Conservation (phyloP, 805 yeast species). For the Candida berthetii region DNA sequence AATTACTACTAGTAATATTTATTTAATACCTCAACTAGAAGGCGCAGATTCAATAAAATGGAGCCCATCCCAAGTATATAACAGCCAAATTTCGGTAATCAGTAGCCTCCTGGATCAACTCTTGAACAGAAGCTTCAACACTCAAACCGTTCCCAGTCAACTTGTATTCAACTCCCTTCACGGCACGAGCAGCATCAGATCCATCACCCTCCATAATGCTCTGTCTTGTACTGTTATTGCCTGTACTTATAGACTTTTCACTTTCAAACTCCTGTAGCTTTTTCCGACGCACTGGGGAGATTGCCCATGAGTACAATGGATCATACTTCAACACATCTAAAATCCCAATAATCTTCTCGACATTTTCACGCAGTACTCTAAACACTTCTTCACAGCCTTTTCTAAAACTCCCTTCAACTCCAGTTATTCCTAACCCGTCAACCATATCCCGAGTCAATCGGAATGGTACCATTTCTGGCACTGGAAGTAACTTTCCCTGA, state of each 20-base stretch:
- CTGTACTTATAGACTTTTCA: not conserved
- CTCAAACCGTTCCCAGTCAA: slow-evolving; percentile 61
- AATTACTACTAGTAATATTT: too few species aligned
- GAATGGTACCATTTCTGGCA: slow-evolving; percentile 94
- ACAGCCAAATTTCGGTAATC: slow-evolving; percentile 61
- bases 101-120: slow-evolving; percentile 71
- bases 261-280: slow-evolving; percentile 37
- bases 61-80: slow-evolving; percentile 83
- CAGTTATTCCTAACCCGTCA: slow-evolving; percentile 91
- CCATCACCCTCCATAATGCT: slow-evolving; percentile 12
- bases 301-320: slow-evolving; percentile 88
- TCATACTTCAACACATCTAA: slow-evolving; percentile 86
- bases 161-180: slow-evolving; percentile 66
- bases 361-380: slow-evolving; percentile 56
- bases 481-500: slow-evolving; percentile 75
- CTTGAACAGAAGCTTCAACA: slow-evolving; percentile 79
- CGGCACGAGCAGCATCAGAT: slow-evolving; percentile 72
- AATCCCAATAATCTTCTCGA: slow-evolving; percentile 69
- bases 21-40: not conserved
- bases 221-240: slow-evolving; percentile 5
- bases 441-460: slow-evolving; percentile 84
- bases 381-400: slow-evolving; percentile 71
- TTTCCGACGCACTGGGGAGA: slow-evolving; percentile 65
- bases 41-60: slow-evolving; percentile 46
- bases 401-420: slow-evolving; percentile 71